Base-by-base conservation (phyloP, 345 rosid species). In the Sapria himalayana region DNA sequence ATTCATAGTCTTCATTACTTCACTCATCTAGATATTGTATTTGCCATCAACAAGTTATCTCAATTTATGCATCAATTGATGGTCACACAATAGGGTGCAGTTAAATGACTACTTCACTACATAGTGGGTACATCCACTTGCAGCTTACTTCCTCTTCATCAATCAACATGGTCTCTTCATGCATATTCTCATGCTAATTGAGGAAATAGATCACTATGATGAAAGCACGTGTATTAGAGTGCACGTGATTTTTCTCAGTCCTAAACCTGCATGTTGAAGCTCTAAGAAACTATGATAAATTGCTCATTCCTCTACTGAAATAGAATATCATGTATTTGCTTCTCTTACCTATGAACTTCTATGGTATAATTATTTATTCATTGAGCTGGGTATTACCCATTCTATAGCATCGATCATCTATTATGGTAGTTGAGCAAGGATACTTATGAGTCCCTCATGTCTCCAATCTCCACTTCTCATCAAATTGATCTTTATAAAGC, bases 241-340 rank as follows among this genome's bases (percentile, higher is more conserved):
- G 7, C 31, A 27, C 11, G 11, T 27, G 7, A 27, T 27, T 5
- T 27, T 27, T 27, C 31, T 27, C 11, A 11, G 31, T 27, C 31
- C 63, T 54, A 51, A 57, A 40, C 71, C 50, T 57, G 66, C 48
- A 22, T 59, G 64, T 62, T 70, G n/a, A n/a, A n/a, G n/a, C n/a
- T n/a, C n/a, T n/a, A n/a, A n/a, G n/a, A n/a, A n/a, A n/a, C n/a
- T n/a, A n/a, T n/a, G n/a, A n/a, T n/a, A n/a, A n/a, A n/a, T n/a
- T n/a, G n/a, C n/a, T n/a, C n/a, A n/a, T n/a, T n/a, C n/a, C n/a
- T n/a, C n/a, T n/a, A n/a, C n/a, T n/a, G n/a, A n/a, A n/a, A n/a
- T n/a, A n/a, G n/a, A n/a, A n/a, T n/a, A n/a, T n/a, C n/a, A n/a
- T n/a, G n/a, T n/a, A n/a, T n/a, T 69, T 54, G 76, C 62, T 46